Base-by-base conservation (phyloP, 78 protist genomes). In the Dictyostelium purpureum region DNA sequence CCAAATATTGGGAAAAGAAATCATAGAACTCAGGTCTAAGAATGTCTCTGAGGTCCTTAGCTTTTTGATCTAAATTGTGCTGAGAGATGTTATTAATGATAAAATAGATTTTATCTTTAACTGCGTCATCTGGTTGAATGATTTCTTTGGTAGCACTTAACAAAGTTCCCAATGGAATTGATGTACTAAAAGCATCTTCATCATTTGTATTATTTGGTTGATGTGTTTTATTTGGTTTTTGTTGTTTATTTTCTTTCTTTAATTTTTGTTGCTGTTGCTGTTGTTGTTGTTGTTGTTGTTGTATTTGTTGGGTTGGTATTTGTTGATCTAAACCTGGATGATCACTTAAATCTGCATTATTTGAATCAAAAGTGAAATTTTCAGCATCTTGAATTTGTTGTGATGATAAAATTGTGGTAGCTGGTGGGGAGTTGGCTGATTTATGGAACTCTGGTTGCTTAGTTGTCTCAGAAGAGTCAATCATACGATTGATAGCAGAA, bases 41-140 rank as follows among this genome's bases (percentile, higher is more conserved):
- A 21, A 94, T 14, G 4, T 77, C 95, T 42, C 37, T 65, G 31
- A 96, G 31, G 47, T 97, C 98, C 26, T 56, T 57, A 3, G 79
- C 94, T 47, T 94, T 95, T 43, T 33, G 47, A 33, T 79, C 94
- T 33, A 96, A 16, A 49, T 96, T 98, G 37, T 59, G n/a, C 56
- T 1, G 12, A 6, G 97, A 38, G n/a, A 98, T 56, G 79, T 99
- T 99, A 96, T 98, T 98, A 93, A 98, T 61, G 31, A 97, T 79
- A 83, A 99, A 98, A 71, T 79, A 79, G 63, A 98, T 87, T 79
- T 83, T 83, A 90, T 99, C 99, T 31, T 79, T 89, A 18, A 91
- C 33, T 18, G 28, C 65, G 19, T 87, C 98, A 7, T 93, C 71
- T 11, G 94, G 92, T 73, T 85, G 71, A 4, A 73, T 24, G 26